A percentile compares a stretch with the other conserved stretches of the same genome.
These are phyloP conservation scores for Cucurbita ficifolia DNA, from an alignment of 306 rosid genomes.

Conservation along the genomic window DNA sequence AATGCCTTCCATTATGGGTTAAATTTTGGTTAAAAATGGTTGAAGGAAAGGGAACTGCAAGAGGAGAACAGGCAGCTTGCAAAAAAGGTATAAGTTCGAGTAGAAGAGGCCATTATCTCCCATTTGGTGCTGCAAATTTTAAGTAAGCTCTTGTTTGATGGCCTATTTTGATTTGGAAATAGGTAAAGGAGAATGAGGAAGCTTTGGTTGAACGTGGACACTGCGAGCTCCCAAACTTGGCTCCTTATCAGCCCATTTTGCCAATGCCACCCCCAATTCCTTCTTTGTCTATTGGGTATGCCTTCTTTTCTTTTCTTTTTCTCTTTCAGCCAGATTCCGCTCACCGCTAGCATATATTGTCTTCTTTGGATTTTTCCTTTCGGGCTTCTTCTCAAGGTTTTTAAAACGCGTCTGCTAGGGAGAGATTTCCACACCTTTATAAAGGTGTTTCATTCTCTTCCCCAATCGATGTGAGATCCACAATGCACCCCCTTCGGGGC, in stretches of 20 bases:
- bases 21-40: not conserved
- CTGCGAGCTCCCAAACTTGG: conserved; percentile 12
- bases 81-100: conserved; percentile 30
- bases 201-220: conserved; percentile 12
- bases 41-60: conserved; percentile 47
- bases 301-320: not conserved
- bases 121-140: not conserved
- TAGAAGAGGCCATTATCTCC: not conserved
- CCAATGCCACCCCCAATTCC: conserved; percentile 25
- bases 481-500: too few relatives aligned
- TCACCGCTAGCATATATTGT: too few relatives aligned
- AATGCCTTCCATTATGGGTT: not conserved
- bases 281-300: conserved; percentile 38
- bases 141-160: not conserved
- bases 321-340: too few relatives aligned
- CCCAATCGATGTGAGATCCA: too few relatives aligned
- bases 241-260: conserved; percentile 25
- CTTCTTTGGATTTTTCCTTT: too few relatives aligned
- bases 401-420: too few relatives aligned
- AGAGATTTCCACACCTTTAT: too few relatives aligned
- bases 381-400: too few relatives aligned
- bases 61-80: conserved; percentile 44
- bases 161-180: not conserved
- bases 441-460: too few relatives aligned
- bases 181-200: conserved; percentile 52